A percentile compares a stretch with the other conserved stretches of the same genome.
phyloP scores from a whole-genome alignment of 1,284 basidiomycete species.

The Microbotryum saponariae region DNA sequence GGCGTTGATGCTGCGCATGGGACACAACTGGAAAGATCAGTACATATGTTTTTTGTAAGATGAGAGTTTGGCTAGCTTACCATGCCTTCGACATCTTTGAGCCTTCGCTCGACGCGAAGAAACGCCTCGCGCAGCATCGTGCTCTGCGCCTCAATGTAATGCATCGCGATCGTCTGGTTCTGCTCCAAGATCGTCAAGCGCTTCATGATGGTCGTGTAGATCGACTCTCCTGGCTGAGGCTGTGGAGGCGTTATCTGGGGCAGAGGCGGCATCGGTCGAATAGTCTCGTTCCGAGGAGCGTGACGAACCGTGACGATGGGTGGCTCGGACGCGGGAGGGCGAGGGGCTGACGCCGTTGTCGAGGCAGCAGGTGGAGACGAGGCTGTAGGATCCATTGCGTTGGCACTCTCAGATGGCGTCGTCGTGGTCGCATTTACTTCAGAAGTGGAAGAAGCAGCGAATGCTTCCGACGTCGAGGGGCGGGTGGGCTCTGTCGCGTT shows the following conservation, averaged over 20 bases:
- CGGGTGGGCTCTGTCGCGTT: too few relatives aligned
- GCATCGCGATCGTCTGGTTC: conserved; percentile 76
- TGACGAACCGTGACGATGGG: conserved; percentile 8
- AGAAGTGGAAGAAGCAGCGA: neutral
- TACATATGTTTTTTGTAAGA: conserved; percentile 13
- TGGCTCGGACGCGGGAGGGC: conserved; percentile 1
- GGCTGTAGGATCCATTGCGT: too few relatives aligned
- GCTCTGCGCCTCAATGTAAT: conserved; percentile 87
- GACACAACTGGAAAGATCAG: conserved; percentile 2
- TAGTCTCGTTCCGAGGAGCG: conserved; percentile 15
- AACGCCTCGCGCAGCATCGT: conserved; percentile 67
- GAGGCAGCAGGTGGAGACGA: neutral
- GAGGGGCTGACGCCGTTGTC: neutral
- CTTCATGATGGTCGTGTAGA: conserved; percentile 94
- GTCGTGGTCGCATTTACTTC: neutral
- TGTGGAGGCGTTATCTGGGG: conserved; percentile 6
- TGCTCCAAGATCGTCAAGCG: conserved; percentile 75
- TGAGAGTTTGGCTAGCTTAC: conserved; percentile 47
- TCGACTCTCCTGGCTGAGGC: conserved; percentile 71
- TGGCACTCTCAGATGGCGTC: neutral
- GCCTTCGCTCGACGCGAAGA: conserved; percentile 52
- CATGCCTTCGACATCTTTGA: conserved; percentile 53
- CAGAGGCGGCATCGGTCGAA: conserved; percentile 9
- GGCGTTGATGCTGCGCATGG: conserved; percentile 53
- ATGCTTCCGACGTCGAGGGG: too few relatives aligned